Evolutionary conservation across 2,329 filamentous ascomycete species (phyloP).

Genomic region (Colletotrichum sidae): DNA sequence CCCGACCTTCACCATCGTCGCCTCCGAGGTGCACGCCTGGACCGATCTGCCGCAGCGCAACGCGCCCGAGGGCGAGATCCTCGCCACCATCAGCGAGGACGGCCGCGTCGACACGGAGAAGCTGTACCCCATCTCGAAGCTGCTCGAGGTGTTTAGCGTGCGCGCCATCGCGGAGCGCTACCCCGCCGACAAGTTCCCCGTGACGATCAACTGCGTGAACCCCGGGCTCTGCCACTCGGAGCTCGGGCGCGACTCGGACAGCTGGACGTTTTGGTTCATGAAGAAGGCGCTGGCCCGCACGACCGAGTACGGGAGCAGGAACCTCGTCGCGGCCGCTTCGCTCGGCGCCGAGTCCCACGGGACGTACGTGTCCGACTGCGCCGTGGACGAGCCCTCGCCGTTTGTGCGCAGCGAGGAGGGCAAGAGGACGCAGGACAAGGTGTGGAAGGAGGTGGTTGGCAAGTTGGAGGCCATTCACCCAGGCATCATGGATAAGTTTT

Average conservation of each 20-base stretch:
- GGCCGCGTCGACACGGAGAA: constrained; percentile 24
- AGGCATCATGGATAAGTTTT: constrained; percentile 41
- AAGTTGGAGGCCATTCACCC: constrained; percentile 56
- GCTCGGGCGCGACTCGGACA: constrained; percentile 51
- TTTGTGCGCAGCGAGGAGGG: constrained; percentile 56
- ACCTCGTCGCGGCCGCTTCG: constrained; percentile 51
- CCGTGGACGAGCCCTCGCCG: constrained; percentile 43
- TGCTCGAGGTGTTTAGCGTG: constrained; percentile 45
- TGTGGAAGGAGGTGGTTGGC: constrained; percentile 56
- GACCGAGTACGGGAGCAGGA: constrained; percentile 60
- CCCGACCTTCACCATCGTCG: constrained; percentile 44
- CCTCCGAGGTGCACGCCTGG: constrained; percentile 43
- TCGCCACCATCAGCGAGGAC: constrained; percentile 44
- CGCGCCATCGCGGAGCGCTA: constrained; percentile 39
- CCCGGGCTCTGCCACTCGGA: constrained; percentile 64
- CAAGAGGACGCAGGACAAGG: constrained; percentile 46
- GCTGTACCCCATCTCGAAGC: constrained; percentile 46
- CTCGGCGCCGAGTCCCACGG: constrained; percentile 58
- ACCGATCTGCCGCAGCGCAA: constrained; percentile 44
- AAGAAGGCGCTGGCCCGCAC: constrained; percentile 52
- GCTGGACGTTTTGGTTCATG: constrained; percentile 41
- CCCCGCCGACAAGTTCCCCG: constrained; percentile 40
- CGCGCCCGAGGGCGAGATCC: constrained; percentile 44
- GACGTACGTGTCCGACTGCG: constrained; percentile 54
- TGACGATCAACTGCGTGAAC: constrained; percentile 63